Conservation (phyloP, 1,284 basidiomycete species). For the Ustilago shanxiensis region DNA sequence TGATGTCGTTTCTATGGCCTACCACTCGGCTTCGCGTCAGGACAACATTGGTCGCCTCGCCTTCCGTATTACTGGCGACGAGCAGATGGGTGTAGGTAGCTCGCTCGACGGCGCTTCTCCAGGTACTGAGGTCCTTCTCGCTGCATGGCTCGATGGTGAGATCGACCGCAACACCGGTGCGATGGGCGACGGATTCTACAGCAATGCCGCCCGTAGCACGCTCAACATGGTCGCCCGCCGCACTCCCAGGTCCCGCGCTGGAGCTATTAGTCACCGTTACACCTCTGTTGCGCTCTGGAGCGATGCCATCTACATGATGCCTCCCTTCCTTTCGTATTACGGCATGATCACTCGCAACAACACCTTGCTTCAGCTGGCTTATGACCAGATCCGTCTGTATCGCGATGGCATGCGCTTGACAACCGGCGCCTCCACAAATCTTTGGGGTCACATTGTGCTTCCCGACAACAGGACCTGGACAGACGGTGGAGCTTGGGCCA, state of each 20-base stretch:
- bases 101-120: constrained; percentile 64
- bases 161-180: constrained; percentile 48
- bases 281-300: constrained; percentile 62
- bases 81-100: constrained; percentile 47
- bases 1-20: constrained; percentile 58
- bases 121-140: constrained; percentile 61
- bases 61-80: constrained; percentile 64
- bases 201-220: constrained; percentile 78
- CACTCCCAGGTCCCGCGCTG: constrained; percentile 74
- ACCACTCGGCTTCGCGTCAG: constrained; percentile 51
- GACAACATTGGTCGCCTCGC: constrained; percentile 61
- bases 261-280: constrained; percentile 70
- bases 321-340: constrained; percentile 91
- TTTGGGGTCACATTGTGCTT: constrained; percentile 63
- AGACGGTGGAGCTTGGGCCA: constrained; percentile 75
- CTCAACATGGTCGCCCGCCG: constrained; percentile 78
- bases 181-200: constrained; percentile 72
- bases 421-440: constrained; percentile 72
- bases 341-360: constrained; percentile 79
- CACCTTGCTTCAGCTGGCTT: constrained; percentile 78
- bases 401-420: constrained; percentile 75
- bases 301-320: constrained; percentile 82
- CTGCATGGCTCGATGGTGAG: constrained; percentile 58
- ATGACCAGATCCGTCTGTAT: constrained; percentile 84
- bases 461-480: constrained; percentile 43